A percentile compares a stretch with the other conserved stretches of the same genome.
Evolutionary conservation across 768 basidiomycete genomes (phyloP).

Genomic region (Antrodiella citrinella): DNA sequence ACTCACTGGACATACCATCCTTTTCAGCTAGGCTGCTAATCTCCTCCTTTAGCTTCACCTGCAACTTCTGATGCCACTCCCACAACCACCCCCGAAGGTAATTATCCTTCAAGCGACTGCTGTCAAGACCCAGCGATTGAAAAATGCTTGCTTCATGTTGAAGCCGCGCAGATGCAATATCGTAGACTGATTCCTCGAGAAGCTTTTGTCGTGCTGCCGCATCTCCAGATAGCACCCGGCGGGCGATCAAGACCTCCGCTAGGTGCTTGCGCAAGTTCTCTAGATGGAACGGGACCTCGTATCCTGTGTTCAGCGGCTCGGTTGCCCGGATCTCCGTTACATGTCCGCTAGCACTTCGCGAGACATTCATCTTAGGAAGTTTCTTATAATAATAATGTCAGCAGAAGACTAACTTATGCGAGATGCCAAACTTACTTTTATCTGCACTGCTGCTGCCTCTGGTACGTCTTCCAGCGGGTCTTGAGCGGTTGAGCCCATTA

Average conservation of each 20-base stretch:
- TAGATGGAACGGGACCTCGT: slow-evolving; percentile 67
- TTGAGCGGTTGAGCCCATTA: slow-evolving; percentile 28
- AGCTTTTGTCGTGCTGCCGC: slow-evolving; percentile 69
- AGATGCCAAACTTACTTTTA: too few species aligned
- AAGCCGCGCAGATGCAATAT: slow-evolving; percentile 67
- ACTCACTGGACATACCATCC: slow-evolving; percentile 26
- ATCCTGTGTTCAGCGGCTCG: slow-evolving; percentile 14
- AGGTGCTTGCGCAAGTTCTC: slow-evolving; percentile 64
- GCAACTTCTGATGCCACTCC: slow-evolving; percentile 70
- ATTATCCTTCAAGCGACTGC: slow-evolving; percentile 33
- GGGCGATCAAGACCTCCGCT: slow-evolving; percentile 50
- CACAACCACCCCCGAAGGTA: slow-evolving; percentile 78
- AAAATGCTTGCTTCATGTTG: slow-evolving; percentile 55
- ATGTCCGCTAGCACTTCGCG: slow-evolving; percentile 13
- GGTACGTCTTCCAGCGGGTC: slow-evolving; percentile 48
- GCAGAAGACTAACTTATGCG: too few species aligned
- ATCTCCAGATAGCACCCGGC: slow-evolving; percentile 58
- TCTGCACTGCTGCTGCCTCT: slow-evolving; percentile 53
- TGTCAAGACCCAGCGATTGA: slow-evolving; percentile 47
- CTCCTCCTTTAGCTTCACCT: slow-evolving; percentile 40
- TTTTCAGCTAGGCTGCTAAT: slow-evolving; percentile 35
- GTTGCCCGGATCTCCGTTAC: slow-evolving; percentile 13
- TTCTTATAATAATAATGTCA: too few species aligned
- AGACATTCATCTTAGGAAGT: slow-evolving; percentile 11
- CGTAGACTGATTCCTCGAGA: slow-evolving; percentile 80